Evolutionary conservation across 768 basidiomycete species (phyloP).

Genomic region (Leccinum variicolor): DNA sequence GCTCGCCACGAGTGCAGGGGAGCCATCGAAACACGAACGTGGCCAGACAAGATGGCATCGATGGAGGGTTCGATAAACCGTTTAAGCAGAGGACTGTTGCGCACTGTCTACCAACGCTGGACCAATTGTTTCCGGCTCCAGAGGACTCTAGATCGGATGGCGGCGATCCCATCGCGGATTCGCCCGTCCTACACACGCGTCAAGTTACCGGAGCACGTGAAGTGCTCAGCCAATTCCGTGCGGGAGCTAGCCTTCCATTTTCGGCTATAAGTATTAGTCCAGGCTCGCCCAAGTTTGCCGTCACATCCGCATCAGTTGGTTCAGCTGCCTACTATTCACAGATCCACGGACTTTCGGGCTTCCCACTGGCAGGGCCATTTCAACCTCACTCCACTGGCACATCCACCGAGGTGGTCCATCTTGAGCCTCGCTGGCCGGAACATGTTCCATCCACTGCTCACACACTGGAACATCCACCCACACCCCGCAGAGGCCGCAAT

Average conservation of each 20-base stretch:
- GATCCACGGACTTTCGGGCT: constrained; percentile 26
- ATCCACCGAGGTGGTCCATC: constrained; percentile 1
- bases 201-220: constrained; percentile 9
- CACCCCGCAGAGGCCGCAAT: constrained; percentile 11
- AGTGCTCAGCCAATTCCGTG: constrained; percentile 7
- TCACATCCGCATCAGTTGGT: constrained; percentile 2
- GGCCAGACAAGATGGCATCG: constrained; percentile 8
- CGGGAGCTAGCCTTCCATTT: constrained; percentile 14
- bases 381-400: neutral
- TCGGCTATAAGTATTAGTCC: constrained; percentile 1
- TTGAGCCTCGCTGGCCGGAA: constrained; percentile 6
- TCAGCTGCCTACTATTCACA: constrained; percentile 2
- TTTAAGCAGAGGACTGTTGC: constrained; percentile 6
- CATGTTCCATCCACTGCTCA: constrained; percentile 2
- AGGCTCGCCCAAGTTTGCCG: constrained; percentile 5
- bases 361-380: constrained; percentile 22
- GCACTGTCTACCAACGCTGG: constrained; percentile 16
- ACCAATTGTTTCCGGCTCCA: constrained; percentile 26
- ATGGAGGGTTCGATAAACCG: constrained; percentile 4
- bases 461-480: neutral
- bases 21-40: constrained; percentile 13
- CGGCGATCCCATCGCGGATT: constrained; percentile 17
- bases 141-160: neutral
- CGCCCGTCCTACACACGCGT: constrained; percentile 24
- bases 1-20: constrained; percentile 7